Percentiles rank a stretch among this genome's conserved stretches.
phyloP scores from a whole-genome alignment of 140 eudicot genomes.

The Erigeron philadelphicus region DNA sequence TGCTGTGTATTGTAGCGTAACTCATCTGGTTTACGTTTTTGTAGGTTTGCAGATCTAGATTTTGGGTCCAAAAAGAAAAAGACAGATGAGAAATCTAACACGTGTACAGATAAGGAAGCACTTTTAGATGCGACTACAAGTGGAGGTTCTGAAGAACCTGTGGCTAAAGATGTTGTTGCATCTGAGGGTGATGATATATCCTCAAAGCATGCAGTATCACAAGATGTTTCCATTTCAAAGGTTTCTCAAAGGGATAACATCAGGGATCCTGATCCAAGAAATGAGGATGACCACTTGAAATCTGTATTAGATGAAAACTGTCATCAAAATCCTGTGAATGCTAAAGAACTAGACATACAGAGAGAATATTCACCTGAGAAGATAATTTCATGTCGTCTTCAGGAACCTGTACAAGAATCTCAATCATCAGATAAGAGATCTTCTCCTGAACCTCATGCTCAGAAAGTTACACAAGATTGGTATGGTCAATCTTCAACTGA shows the following conservation, averaged over 20 bases:
- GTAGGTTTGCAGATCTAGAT: constrained; percentile 55
- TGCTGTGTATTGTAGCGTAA: neutral
- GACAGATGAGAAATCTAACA: constrained; percentile 32
- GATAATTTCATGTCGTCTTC: constrained; percentile 15
- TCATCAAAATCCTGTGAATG: constrained; percentile 27
- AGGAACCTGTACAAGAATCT: constrained; percentile 32
- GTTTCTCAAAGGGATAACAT: constrained; percentile 28
- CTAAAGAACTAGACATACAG: constrained; percentile 21
- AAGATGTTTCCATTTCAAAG: constrained; percentile 25
- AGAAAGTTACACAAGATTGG: constrained; percentile 26
- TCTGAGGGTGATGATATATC: constrained; percentile 24
- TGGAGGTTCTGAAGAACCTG: constrained; percentile 30
- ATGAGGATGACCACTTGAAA: constrained; percentile 24
- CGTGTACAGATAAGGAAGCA: constrained; percentile 35
- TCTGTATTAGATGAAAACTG: constrained; percentile 27
- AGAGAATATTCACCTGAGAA: constrained; percentile 29
- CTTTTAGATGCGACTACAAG: constrained; percentile 23
- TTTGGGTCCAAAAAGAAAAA: constrained; percentile 44
- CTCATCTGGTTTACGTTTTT: constrained; percentile 22
- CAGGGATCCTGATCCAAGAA: constrained; percentile 25
- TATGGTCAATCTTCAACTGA: constrained; percentile 24
- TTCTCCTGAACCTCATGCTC: constrained; percentile 35
- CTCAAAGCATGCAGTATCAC: constrained; percentile 33
- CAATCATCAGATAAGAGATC: constrained; percentile 30
- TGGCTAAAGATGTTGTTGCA: constrained; percentile 28